Evolutionary conservation across 768 basidiomycete species (phyloP).

Genomic region (Amanita phalloides): DNA sequence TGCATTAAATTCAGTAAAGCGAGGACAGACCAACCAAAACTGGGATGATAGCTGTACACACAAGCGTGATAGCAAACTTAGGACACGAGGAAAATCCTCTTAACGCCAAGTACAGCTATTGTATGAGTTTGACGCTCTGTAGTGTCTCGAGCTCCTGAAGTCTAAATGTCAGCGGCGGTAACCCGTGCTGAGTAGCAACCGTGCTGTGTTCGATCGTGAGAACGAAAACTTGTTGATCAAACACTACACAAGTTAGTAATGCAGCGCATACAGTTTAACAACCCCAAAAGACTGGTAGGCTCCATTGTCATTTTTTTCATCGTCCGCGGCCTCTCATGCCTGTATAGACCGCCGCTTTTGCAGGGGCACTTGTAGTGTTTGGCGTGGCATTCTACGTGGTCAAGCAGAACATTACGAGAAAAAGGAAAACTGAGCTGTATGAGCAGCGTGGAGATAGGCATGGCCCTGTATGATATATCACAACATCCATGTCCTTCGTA

Average conservation of each 20-base stretch:
- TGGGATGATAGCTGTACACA: not conserved
- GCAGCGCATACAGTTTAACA: conserved; percentile 1
- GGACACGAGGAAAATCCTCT: not conserved
- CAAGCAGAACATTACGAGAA: conserved; percentile 20
- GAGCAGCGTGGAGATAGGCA: conserved; percentile 12
- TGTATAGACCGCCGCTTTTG: conserved; percentile 18
- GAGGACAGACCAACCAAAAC: not conserved
- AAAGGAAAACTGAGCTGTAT: conserved; percentile 23
- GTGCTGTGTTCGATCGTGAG: not conserved
- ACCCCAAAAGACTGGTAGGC: conserved; percentile 4
- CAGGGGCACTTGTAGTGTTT: conserved; percentile 19
- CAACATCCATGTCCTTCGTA: no score
- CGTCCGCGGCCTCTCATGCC: no score
- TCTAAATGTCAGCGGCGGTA: not conserved
- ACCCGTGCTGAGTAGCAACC: no score
- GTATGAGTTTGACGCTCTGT: not conserved
- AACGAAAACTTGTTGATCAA: not conserved
- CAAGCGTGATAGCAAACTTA: not conserved
- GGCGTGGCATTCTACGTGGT: conserved; percentile 22
- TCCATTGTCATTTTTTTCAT: no score
- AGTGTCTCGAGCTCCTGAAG: not conserved
- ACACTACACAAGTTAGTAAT: not conserved
- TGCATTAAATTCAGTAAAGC: not conserved
- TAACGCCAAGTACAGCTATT: not conserved
- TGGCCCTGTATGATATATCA: not conserved